Base-by-base conservation (phyloP, 352 stramenopile genomes). In the Blastocystis sp. region DNA sequence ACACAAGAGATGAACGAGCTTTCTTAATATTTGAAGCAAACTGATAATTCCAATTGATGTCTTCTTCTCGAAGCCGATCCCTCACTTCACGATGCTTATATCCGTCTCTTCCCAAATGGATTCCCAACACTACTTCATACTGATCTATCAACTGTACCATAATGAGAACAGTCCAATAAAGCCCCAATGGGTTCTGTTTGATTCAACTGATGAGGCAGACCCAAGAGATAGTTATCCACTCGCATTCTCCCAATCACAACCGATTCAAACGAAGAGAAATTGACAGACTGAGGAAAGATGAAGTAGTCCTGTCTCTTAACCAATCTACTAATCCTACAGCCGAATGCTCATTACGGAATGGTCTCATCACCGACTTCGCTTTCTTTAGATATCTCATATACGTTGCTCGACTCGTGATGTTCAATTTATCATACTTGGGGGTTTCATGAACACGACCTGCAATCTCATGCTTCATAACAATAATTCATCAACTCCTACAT, bases 151-250 rank as follows among this genome's bases (percentile, higher is more conserved):
- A 29, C 1, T 19, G 14, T n/a, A 83, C 71, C 35, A 66, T 42
- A 65, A 37, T 52, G 21, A 16, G 71, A 49, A 24, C 24, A n/a
- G 65, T 83, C 71, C 12, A 83, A 24, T 7, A 83, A 27, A 16
- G 29, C 46, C 32, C 71, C 71, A 27, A 32, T 19, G 29, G 65
- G 43, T 77, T 32, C 37, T 56, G 37, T 77, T 6, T 19, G 19
- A 51, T 66, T n/a, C 27, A 29, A 52, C 65, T 52, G 29, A 6
- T 83, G 71, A 9, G 71, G 71, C 0, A 83, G 49, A 35, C 42
- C 29, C 19, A 83, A n/a, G 6, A 83, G 49, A 27, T 83, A 83
- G 71, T 83, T 83, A n/a, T 83, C 71, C 11, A 83, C 46, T 39
- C 58, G 37, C 42, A 66, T 65, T 37, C 71, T 52, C 32, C 71